Evolutionary conservation across 441 rosid genomes (phyloP).

Genomic region (Croton setiger): DNA sequence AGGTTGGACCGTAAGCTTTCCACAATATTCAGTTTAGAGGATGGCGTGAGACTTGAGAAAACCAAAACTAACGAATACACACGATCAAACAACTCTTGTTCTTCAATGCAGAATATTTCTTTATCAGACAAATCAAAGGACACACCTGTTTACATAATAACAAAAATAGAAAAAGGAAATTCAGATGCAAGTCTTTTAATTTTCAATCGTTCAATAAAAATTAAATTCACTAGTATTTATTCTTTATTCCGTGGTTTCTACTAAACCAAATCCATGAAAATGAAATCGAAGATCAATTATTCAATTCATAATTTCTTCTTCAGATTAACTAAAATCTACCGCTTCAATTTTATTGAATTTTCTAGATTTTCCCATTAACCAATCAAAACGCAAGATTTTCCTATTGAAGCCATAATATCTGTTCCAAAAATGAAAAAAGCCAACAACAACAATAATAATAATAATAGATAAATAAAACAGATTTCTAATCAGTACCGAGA

Average conservation of each 20-base stretch:
- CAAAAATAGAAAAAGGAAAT: neutral
- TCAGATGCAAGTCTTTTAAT: neutral
- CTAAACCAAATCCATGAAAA: too few species aligned
- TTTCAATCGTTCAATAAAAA: neutral
- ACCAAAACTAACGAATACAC: conserved; percentile 63
- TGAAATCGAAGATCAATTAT: neutral
- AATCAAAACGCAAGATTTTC: neutral
- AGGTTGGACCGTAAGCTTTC: conserved; percentile 91
- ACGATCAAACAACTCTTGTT: conserved; percentile 83
- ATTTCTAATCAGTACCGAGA: neutral
- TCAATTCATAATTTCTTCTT: neutral
- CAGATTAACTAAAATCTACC: neutral
- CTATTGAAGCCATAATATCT: too few species aligned
- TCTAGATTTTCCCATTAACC: neutral
- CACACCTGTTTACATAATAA: conserved; percentile 43
- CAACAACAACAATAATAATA: neutral
- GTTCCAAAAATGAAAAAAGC: too few species aligned
- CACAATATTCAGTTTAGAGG: conserved; percentile 63
- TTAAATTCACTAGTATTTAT: neutral
- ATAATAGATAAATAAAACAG: too few species aligned
- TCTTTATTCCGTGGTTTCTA: too few species aligned
- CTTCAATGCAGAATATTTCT: conserved; percentile 88
- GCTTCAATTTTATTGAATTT: neutral
- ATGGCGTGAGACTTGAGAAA: conserved; percentile 49
- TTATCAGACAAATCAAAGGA: conserved; percentile 88